These are phyloP conservation scores for Camellia sinensis DNA, from an alignment of 148 eudicot species.

Conservation along the genomic window DNA sequence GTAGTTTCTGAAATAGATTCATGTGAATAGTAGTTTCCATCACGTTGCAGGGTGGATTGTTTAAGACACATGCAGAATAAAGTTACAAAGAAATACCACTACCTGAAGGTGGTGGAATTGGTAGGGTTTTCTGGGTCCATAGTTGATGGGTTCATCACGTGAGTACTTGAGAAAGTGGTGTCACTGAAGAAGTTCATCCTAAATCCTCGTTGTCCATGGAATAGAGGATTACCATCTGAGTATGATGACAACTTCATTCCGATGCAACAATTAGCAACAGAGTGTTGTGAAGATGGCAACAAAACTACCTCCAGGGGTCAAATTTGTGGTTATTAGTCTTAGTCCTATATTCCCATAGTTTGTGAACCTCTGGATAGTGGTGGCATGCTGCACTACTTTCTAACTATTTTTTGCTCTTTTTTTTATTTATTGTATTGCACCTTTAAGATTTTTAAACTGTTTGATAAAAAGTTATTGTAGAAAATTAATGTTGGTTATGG, in stretches of 20 bases:
- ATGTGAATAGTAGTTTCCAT: neutral
- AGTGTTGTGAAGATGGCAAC: neutral
- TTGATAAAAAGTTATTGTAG: no score
- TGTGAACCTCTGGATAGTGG: no score
- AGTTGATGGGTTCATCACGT: neutral
- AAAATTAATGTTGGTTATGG: no score
- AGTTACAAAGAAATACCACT: neutral
- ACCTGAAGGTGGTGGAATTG: conserved; percentile 1
- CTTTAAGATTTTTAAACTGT: no score
- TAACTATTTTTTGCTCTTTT: no score
- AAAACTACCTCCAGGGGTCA: neutral
- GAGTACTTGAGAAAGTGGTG: neutral
- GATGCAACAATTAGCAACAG: neutral
- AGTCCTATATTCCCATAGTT: no score
- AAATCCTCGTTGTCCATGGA: neutral
- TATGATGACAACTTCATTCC: neutral
- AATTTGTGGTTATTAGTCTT: neutral
- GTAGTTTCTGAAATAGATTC: neutral
- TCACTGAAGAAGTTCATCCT: neutral
- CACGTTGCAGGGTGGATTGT: no score
- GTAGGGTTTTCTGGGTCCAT: neutral
- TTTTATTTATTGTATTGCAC: no score
- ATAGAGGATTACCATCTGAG: neutral
- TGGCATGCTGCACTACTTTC: no score
- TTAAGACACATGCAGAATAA: no score